Evolutionary conservation across 2,329 filamentous ascomycete species (phyloP).

Genomic region (Apiospora aurea): DNA sequence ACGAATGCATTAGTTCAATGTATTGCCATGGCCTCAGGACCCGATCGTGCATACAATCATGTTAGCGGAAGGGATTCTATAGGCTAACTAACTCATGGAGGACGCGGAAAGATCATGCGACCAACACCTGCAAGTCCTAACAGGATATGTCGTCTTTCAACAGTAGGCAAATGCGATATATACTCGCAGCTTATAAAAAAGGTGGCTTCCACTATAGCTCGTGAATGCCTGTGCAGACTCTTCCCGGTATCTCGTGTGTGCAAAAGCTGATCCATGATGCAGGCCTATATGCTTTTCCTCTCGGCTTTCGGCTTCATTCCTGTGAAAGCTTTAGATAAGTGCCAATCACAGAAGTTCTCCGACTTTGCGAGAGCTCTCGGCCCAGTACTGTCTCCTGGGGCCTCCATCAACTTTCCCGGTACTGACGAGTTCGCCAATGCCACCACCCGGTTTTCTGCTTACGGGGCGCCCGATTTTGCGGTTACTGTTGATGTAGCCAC

Average conservation of each 20-base stretch:
- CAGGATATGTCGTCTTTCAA: not conserved
- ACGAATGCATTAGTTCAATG: not conserved
- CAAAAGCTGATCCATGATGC: not conserved
- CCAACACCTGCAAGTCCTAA: no score
- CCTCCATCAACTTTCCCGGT: slow-evolving; percentile 8
- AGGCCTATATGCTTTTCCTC: not conserved
- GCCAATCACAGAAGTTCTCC: not conserved
- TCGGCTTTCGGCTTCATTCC: not conserved
- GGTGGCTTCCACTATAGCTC: not conserved
- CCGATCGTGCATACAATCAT: not conserved
- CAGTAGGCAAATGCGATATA: not conserved
- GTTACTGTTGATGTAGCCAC: slow-evolving; percentile 4
- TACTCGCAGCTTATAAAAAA: not conserved
- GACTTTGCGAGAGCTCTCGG: not conserved
- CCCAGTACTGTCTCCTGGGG: not conserved
- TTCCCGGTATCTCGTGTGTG: not conserved
- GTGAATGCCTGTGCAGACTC: not conserved
- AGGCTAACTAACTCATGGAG: not conserved
- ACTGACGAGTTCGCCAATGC: not conserved
- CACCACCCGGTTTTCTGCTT: not conserved
- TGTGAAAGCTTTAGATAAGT: not conserved
- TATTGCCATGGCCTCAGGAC: not conserved
- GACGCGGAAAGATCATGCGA: not conserved
- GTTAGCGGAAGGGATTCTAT: not conserved
- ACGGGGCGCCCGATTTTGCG: not conserved